phyloP scores from a whole-genome alignment of 345 rosid species.

The Camelina hispida region DNA sequence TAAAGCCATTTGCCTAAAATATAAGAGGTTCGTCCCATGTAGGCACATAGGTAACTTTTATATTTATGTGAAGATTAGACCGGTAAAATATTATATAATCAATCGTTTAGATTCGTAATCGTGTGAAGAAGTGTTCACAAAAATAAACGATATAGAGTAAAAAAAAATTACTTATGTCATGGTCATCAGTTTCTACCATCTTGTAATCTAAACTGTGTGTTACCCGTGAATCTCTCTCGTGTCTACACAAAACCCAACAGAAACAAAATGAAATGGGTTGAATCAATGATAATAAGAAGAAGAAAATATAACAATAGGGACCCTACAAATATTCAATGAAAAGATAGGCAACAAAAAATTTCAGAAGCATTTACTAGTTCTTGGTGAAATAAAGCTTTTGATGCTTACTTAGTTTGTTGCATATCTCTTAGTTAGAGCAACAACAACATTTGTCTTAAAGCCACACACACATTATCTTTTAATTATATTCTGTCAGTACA shows the following conservation, averaged over 20 bases:
- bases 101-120: neutral
- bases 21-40: neutral
- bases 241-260: constrained; percentile 19
- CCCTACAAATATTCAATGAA: constrained; percentile 40
- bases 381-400: constrained; percentile 35
- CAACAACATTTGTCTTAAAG: constrained; percentile 24
- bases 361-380: constrained; percentile 32
- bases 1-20: constrained; percentile 4
- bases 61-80: neutral
- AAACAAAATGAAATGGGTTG: constrained; percentile 21
- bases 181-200: neutral
- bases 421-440: constrained; percentile 14
- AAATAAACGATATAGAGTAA: constrained; percentile 6
- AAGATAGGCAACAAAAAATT: constrained; percentile 19
- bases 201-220: constrained; percentile 30
- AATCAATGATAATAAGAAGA: neutral
- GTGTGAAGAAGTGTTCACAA: constrained; percentile 12
- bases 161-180: neutral
- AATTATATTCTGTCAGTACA: constrained; percentile 27
- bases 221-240: constrained; percentile 33
- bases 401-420: constrained; percentile 33
- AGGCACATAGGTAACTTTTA: neutral
- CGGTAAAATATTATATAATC: too few relatives aligned
- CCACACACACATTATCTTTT: constrained; percentile 24
- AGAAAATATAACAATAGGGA: constrained; percentile 9